A percentile compares a stretch with the other conserved stretches of the same genome.
These are phyloP conservation scores for Coniferiporia weirii DNA, from an alignment of 1,284 basidiomycete genomes.

Conservation along the genomic window DNA sequence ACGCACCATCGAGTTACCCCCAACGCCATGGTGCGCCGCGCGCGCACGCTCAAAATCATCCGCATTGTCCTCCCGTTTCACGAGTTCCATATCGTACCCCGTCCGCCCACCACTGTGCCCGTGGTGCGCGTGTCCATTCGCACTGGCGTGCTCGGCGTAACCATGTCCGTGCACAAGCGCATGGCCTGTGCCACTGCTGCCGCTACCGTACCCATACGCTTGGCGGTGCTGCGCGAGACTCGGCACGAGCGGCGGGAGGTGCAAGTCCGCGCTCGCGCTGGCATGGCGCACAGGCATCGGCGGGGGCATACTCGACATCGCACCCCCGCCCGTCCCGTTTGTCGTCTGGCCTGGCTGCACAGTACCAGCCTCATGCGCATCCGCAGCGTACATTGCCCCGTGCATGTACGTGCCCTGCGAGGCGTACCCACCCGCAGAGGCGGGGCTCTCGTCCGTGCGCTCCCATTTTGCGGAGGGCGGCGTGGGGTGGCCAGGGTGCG, in stretches of 20 bases:
- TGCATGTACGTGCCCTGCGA: neutral
- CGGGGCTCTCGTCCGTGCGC: neutral
- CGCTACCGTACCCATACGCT: too few species aligned
- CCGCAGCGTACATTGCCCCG: neutral
- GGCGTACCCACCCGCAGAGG: neutral
- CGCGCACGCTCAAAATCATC: too few species aligned
- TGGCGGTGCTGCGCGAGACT: neutral
- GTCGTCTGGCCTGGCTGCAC: neutral
- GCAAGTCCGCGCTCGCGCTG: neutral
- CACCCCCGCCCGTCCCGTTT: neutral
- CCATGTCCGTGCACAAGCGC: too few species aligned
- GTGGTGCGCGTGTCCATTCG: neutral
- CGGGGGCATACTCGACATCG: slow-evolving; percentile 7
- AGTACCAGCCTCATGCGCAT: neutral
- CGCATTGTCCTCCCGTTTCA: neutral
- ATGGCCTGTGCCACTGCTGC: too few species aligned
- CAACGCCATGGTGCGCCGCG: too few species aligned
- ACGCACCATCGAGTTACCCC: slow-evolving; percentile 1
- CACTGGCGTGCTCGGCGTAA: neutral
- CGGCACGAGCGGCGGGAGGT: slow-evolving; percentile 5
- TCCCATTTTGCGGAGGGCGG: neutral
- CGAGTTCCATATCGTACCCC: neutral
- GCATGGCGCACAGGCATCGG: neutral
- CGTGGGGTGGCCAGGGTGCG: neutral
- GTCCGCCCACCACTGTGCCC: neutral